Evolutionary conservation across 768 basidiomycete species (phyloP).

Genomic region (Rhodotorula toruloides): DNA sequence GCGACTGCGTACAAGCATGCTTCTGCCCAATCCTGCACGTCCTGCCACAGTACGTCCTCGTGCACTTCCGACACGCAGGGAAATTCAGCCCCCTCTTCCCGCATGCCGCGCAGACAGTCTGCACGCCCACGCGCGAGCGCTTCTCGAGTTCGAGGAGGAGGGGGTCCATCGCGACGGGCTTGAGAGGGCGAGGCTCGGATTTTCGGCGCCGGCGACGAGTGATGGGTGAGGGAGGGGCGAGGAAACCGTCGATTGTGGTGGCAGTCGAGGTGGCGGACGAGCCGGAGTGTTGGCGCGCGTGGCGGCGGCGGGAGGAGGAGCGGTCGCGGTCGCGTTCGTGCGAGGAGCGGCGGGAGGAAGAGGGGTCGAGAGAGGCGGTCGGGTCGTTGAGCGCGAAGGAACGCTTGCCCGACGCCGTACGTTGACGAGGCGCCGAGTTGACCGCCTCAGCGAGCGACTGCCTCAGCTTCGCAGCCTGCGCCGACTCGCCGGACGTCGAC

Average conservation of each 20-base stretch:
- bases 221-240: conserved; percentile 1
- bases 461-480: background rate
- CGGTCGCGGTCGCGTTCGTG: background rate
- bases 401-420: background rate
- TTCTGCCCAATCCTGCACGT: conserved; percentile 16
- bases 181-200: background rate
- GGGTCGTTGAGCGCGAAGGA: conserved; percentile 20
- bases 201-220: background rate
- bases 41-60: conserved; percentile 31
- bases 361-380: background rate
- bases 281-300: background rate
- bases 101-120: conserved; percentile 36
- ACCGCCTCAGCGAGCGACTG: background rate
- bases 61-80: conserved; percentile 30
- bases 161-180: conserved; percentile 37
- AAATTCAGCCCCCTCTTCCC: conserved; percentile 36
- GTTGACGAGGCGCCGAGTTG: background rate
- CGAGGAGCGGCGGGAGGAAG: background rate
- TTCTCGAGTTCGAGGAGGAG: conserved; percentile 40
- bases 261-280: background rate
- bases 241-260: conserved; percentile 5
- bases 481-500: background rate
- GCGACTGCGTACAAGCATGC: background rate
- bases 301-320: background rate
- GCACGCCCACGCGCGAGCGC: conserved; percentile 26